A percentile compares a stretch with the other conserved stretches of the same genome.
Conservation (phyloP, 805 yeast genomes). For the Nakazawaea populi region DNA sequence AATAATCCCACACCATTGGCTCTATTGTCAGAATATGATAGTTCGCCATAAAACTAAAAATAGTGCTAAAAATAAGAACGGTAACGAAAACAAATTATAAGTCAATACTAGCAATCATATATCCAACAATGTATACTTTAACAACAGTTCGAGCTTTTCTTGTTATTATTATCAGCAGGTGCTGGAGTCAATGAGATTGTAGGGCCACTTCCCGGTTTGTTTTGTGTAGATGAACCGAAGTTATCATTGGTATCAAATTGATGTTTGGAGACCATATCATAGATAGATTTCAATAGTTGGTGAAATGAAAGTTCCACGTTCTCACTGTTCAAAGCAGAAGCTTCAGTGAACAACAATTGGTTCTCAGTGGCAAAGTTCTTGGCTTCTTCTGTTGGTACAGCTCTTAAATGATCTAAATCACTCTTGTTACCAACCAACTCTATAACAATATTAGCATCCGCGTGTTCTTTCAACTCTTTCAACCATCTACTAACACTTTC, state of each 20-base stretch:
- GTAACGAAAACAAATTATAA: neutral
- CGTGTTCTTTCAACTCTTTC: conserved; percentile 86
- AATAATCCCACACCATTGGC: neutral
- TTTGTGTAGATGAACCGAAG: conserved; percentile 24
- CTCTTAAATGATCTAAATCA: conserved; percentile 87
- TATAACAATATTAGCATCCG: conserved; percentile 90
- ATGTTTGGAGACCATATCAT: conserved; percentile 90
- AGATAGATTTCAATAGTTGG: conserved; percentile 86
- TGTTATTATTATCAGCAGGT: conserved; percentile 68
- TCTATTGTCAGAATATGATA: neutral
- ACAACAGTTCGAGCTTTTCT: conserved; percentile 66
- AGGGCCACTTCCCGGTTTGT: conserved; percentile 77
- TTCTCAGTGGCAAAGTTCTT: conserved; percentile 91
- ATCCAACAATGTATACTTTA: conserved; percentile 21
- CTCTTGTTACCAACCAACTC: conserved; percentile 91
- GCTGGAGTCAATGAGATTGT: conserved; percentile 91
- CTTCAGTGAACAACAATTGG: conserved; percentile 88
- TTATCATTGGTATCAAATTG: conserved; percentile 83
- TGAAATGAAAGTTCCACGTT: conserved; percentile 94
- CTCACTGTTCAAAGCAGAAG: conserved; percentile 89
- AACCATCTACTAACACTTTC: conserved; percentile 86
- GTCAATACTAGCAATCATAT: neutral
- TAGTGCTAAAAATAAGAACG: neutral
- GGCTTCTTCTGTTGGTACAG: conserved; percentile 97
- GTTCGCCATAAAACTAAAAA: neutral